These are phyloP conservation scores for Hypoxylon intermedium DNA, from an alignment of 495 filamentous ascomycete species.

Conservation along the genomic window DNA sequence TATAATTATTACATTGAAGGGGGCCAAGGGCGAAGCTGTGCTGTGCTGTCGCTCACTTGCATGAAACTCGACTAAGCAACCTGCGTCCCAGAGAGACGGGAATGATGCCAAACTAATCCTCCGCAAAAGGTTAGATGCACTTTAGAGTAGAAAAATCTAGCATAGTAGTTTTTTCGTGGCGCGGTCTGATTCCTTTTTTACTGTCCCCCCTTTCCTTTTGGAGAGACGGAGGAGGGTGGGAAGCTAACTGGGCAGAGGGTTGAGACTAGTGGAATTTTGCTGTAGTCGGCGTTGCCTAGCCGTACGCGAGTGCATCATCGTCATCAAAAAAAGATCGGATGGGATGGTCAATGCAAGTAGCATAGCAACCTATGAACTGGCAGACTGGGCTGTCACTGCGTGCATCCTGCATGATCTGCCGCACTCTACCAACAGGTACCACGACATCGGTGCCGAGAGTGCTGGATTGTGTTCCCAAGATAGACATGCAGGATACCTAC, in stretches of 20 bases:
- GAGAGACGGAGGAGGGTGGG: too few species aligned
- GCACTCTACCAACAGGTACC: conserved; percentile 2
- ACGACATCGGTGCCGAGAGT: conserved; percentile 9
- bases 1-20: conserved; percentile 18
- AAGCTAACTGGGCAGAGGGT: too few species aligned
- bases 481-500: too few species aligned
- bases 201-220: too few species aligned
- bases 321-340: conserved; percentile 16
- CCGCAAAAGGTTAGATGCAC: conserved; percentile 20
- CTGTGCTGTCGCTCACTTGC: conserved; percentile 14
- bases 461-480: not conserved
- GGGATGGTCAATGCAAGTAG: conserved; percentile 24
- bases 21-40: not conserved
- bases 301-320: not conserved
- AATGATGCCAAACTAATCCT: conserved; percentile 39
- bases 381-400: conserved; percentile 1
- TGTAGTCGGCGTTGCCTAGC: conserved; percentile 6
- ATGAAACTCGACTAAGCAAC: conserved; percentile 31
- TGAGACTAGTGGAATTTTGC: not conserved
- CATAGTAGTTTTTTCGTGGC: not conserved
- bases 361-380: conserved; percentile 5
- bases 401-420: conserved; percentile 20
- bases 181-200: not conserved
- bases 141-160: not conserved
- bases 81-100: conserved; percentile 17